Percentiles rank a stretch among this genome's conserved stretches.
Evolutionary conservation across 2,329 filamentous ascomycete species (phyloP).

Genomic region (Xylaria hypoxylon): DNA sequence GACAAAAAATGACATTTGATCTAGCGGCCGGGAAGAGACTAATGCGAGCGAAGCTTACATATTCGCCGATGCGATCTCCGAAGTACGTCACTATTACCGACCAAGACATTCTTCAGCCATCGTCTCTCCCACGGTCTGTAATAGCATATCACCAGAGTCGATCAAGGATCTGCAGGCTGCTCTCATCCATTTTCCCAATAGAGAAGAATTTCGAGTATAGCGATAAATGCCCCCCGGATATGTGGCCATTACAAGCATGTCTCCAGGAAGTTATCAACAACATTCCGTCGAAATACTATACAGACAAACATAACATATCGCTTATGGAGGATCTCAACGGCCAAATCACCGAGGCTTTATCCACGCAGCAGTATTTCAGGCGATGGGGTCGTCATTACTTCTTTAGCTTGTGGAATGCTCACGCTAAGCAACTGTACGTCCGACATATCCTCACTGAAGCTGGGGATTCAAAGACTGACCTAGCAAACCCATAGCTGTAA

Average conservation of each 20-base stretch:
- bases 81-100: conserved; percentile 17
- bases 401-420: conserved; percentile 66
- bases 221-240: neutral
- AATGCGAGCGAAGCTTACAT: conserved; percentile 54
- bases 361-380: conserved; percentile 53
- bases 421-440: conserved; percentile 61
- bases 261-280: conserved; percentile 50
- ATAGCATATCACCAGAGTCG: conserved; percentile 66
- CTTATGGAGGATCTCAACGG: conserved; percentile 65
- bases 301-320: conserved; percentile 57
- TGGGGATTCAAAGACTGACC: conserved; percentile 1
- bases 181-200: conserved; percentile 59
- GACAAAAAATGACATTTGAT: conserved; percentile 15
- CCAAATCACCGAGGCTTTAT: conserved; percentile 63
- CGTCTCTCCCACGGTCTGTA: conserved; percentile 50
- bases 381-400: conserved; percentile 71
- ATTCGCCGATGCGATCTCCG: conserved; percentile 44
- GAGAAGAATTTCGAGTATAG: conserved; percentile 53
- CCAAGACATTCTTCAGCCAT: conserved; percentile 39
- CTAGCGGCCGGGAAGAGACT: conserved; percentile 36
- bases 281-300: conserved; percentile 51
- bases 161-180: conserved; percentile 61
- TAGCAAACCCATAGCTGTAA: conserved; percentile 58
- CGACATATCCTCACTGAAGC: neutral
- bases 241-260: conserved; percentile 28